Conservation (phyloP, 2,329 filamentous ascomycete genomes). For the Colletotrichum godetiae region DNA sequence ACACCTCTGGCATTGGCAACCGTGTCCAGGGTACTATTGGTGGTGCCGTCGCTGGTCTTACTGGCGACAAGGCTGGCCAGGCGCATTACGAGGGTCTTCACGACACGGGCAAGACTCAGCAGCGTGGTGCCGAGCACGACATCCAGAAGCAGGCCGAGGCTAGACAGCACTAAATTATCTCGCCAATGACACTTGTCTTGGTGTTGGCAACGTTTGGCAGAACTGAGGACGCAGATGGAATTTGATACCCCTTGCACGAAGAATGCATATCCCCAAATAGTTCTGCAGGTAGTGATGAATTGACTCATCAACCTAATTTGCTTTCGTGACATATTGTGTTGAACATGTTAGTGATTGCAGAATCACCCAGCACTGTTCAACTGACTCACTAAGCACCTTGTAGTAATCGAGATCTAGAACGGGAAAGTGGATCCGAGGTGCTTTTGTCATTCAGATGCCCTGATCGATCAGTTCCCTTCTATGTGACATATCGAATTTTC, state of each 20-base stretch:
- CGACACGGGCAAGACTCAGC: constrained; percentile 84
- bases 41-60: constrained; percentile 75
- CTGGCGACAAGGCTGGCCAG: constrained; percentile 76
- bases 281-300: constrained; percentile 6
- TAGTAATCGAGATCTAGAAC: too few relatives aligned
- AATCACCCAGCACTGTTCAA: too few relatives aligned
- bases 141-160: constrained; percentile 77
- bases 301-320: background rate
- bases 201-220: background rate
- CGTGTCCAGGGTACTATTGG: constrained; percentile 80
- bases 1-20: constrained; percentile 73
- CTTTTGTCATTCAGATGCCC: too few relatives aligned
- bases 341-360: too few relatives aligned
- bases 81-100: constrained; percentile 75
- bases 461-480: too few relatives aligned
- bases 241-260: constrained; percentile 33
- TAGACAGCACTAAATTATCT: constrained; percentile 35
- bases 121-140: constrained; percentile 86
- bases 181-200: background rate
- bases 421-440: too few relatives aligned
- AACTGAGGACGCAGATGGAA: constrained; percentile 11
- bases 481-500: too few relatives aligned
- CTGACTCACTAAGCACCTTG: too few relatives aligned
- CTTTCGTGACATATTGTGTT: too few relatives aligned
- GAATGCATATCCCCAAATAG: background rate